Conservation (phyloP, 2,329 filamentous ascomycete species). For the Epichloe sibirici region DNA sequence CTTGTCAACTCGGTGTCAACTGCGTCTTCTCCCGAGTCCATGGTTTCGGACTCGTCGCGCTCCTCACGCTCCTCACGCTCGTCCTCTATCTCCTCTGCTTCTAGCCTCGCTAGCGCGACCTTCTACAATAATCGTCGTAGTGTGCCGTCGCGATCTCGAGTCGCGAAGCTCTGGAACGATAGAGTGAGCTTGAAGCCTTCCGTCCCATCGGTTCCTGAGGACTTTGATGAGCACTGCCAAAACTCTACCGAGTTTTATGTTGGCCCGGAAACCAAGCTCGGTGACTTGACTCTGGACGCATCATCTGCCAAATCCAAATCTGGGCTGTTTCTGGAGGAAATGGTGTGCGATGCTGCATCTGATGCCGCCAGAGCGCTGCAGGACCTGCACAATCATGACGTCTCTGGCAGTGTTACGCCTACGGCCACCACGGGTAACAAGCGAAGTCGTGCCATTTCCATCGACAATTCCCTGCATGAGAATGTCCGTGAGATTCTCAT, state of each 20-base stretch:
- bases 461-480: slow-evolving; percentile 50
- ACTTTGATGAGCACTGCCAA: slow-evolving; percentile 37
- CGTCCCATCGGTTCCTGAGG: slow-evolving; percentile 46
- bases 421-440: slow-evolving; percentile 35
- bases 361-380: slow-evolving; percentile 48
- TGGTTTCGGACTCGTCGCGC: slow-evolving; percentile 52
- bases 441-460: slow-evolving; percentile 46
- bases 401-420: slow-evolving; percentile 24
- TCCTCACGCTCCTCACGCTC: slow-evolving; percentile 51
- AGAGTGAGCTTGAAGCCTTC: slow-evolving; percentile 38
- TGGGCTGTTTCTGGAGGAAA: slow-evolving; percentile 33
- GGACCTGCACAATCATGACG: slow-evolving; percentile 44
- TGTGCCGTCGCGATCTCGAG: slow-evolving; percentile 52
- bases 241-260: slow-evolving; percentile 45
- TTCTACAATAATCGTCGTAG: slow-evolving; percentile 32
- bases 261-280: slow-evolving; percentile 38
- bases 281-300: slow-evolving; percentile 36
- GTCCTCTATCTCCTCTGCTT: slow-evolving; percentile 52
- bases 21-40: slow-evolving; percentile 54
- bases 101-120: slow-evolving; percentile 48
- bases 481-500: slow-evolving; percentile 53
- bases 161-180: slow-evolving; percentile 45
- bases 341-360: slow-evolving; percentile 30
- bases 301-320: slow-evolving; percentile 31
- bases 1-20: slow-evolving; percentile 51